phyloP scores from a whole-genome alignment of 2,329 filamentous ascomycete genomes.

The Arachnopeziza araneosa region DNA sequence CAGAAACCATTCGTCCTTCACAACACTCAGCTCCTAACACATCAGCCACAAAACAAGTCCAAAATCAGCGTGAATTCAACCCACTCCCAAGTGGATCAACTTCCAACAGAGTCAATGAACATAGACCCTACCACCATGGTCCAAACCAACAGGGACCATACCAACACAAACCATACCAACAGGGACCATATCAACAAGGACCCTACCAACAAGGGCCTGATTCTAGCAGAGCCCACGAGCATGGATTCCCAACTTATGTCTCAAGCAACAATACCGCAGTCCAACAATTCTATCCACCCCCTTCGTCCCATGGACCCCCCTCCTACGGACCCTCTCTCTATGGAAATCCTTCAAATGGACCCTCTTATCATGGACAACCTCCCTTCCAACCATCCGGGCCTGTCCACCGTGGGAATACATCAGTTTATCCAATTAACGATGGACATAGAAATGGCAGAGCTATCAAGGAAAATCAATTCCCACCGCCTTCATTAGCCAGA shows the following conservation, averaged over 20 bases:
- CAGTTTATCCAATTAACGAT: not conserved
- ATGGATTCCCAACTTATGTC: no score
- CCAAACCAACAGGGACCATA: no score
- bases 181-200: no score
- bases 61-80: not conserved
- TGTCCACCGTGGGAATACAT: not conserved
- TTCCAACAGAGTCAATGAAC: not conserved
- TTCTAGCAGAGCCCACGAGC: no score
- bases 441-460: not conserved
- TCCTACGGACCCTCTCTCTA: no score
- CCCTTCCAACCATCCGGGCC: not conserved
- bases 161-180: no score
- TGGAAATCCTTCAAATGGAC: no score
- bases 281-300: no score
- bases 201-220: no score
- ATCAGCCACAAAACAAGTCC: not conserved
- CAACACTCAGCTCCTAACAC: not conserved
- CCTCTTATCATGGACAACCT: not conserved
- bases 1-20: not conserved
- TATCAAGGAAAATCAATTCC: not conserved
- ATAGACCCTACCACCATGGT: no score
- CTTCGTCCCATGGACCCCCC: no score
- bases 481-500: not conserved
- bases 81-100: not conserved
- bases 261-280: no score